Evolutionary conservation across 108 stramenopile species (phyloP).

Genomic region (Stephanodiscus minutulus): DNA sequence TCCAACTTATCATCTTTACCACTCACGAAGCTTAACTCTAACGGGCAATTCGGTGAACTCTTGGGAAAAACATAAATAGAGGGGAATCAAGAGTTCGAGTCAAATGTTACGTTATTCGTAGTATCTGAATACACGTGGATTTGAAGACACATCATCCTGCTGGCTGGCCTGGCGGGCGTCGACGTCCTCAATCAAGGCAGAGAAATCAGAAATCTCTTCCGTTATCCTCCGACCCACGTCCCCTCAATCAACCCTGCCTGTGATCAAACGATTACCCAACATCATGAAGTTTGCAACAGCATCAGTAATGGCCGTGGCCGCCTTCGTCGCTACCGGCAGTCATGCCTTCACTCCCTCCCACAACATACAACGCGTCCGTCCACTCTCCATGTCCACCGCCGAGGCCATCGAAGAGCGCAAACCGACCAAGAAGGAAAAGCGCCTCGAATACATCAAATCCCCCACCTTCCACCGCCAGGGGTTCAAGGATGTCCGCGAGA

Average conservation of each 20-base stretch:
- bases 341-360: slow-evolving; percentile 40
- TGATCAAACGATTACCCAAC: slow-evolving; percentile 7
- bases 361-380: not conserved
- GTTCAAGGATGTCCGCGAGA: slow-evolving; percentile 84
- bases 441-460: slow-evolving; percentile 75
- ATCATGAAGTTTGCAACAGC: slow-evolving; percentile 61
- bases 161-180: too few species aligned
- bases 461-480: slow-evolving; percentile 80
- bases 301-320: slow-evolving; percentile 32
- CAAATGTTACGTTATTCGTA: too few species aligned
- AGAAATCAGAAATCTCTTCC: too few species aligned
- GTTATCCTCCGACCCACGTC: too few species aligned
- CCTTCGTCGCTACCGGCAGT: slow-evolving; percentile 31
- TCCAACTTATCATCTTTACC: too few species aligned
- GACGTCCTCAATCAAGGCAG: too few species aligned
- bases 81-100: too few species aligned
- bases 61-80: too few species aligned
- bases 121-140: too few species aligned
- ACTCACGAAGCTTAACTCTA: too few species aligned
- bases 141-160: too few species aligned
- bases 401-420: slow-evolving; percentile 25
- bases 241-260: not conserved
- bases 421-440: slow-evolving; percentile 70
- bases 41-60: too few species aligned
- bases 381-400: slow-evolving; percentile 36